These are phyloP conservation scores for Verticillium isaacii DNA, from an alignment of 2,329 filamentous ascomycete genomes.

Conservation along the genomic window DNA sequence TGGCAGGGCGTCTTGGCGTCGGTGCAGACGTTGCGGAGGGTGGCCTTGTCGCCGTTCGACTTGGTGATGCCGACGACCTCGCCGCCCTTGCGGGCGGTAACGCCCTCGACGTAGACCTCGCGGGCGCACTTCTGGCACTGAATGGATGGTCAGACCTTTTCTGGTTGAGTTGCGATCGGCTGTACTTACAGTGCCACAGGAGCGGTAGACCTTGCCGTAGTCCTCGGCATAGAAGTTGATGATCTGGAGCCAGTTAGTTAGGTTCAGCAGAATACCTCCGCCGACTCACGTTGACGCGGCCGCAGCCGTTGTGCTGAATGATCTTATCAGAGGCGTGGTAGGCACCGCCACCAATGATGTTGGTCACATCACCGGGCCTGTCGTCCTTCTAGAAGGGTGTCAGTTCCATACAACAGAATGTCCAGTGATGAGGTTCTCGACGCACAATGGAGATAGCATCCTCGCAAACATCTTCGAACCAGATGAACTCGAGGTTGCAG, in stretches of 20 bases:
- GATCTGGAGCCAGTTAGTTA: conserved; percentile 10
- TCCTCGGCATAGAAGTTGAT: conserved; percentile 37
- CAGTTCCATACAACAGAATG: neutral
- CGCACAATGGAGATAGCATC: conserved; percentile 16
- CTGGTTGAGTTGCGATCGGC: conserved; percentile 7
- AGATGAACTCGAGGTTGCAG: conserved; percentile 20
- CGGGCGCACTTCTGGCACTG: conserved; percentile 8
- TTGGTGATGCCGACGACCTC: conserved; percentile 11
- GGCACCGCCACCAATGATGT: conserved; percentile 33
- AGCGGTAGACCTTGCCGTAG: conserved; percentile 39
- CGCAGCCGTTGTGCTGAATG: conserved; percentile 32
- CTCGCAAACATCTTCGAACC: conserved; percentile 21
- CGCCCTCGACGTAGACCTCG: conserved; percentile 10
- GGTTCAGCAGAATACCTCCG: neutral
- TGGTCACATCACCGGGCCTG: conserved; percentile 16
- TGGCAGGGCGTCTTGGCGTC: conserved; percentile 13
- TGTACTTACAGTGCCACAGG: conserved; percentile 34
- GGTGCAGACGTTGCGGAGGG: conserved; percentile 13
- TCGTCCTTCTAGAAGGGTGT: conserved; percentile 14
- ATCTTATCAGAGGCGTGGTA: conserved; percentile 31
- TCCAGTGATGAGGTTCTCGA: neutral
- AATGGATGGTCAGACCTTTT: neutral
- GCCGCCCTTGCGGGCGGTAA: conserved; percentile 8
- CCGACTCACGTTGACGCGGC: conserved; percentile 19
- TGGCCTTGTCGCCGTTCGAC: conserved; percentile 9